phyloP scores from a whole-genome alignment of 1,139 yeast genomes.

The Petasospora rhodanensis region DNA sequence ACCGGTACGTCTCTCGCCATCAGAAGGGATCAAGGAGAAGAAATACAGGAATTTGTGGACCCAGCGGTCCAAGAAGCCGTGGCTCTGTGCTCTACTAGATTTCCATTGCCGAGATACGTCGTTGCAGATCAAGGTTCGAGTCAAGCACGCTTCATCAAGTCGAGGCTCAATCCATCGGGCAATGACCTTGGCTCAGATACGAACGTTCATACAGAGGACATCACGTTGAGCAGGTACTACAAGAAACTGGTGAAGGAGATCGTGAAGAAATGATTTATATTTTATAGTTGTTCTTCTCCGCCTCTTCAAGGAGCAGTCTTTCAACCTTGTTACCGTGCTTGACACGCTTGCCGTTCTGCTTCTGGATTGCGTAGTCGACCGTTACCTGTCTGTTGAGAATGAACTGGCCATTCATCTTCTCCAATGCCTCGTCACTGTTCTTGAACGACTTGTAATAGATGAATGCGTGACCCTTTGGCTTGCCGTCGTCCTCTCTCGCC shows the following conservation, averaged over 20 bases:
- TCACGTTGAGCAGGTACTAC: conserved; percentile 4
- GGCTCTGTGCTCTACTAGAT: conserved; percentile 38
- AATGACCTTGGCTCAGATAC: conserved; percentile 1
- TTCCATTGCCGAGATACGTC: conserved; percentile 64
- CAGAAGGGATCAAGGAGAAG: conserved; percentile 53
- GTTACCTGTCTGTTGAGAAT: conserved; percentile 62
- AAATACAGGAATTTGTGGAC: conserved; percentile 51
- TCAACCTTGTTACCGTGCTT: conserved; percentile 83
- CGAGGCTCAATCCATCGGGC: conserved; percentile 7
- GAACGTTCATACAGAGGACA: conserved; percentile 6
- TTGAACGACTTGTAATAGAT: conserved; percentile 57
- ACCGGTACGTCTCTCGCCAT: conserved; percentile 38
- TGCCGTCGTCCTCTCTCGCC: conserved; percentile 47
- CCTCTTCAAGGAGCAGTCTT: conserved; percentile 67
- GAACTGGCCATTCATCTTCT: conserved; percentile 61
- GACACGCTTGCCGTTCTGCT: conserved; percentile 47
- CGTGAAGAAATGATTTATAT: conserved; percentile 1
- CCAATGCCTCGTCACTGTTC: conserved; percentile 69
- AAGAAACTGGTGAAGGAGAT: background rate
- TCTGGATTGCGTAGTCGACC: conserved; percentile 72
- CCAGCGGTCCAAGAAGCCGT: conserved; percentile 61
- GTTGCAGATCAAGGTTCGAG: conserved; percentile 9
- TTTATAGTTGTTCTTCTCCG: conserved; percentile 35
- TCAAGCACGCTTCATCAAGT: conserved; percentile 9
- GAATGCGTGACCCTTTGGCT: conserved; percentile 63